Base-by-base conservation (phyloP, 164 flowering plant species). In the Sedum album region DNA sequence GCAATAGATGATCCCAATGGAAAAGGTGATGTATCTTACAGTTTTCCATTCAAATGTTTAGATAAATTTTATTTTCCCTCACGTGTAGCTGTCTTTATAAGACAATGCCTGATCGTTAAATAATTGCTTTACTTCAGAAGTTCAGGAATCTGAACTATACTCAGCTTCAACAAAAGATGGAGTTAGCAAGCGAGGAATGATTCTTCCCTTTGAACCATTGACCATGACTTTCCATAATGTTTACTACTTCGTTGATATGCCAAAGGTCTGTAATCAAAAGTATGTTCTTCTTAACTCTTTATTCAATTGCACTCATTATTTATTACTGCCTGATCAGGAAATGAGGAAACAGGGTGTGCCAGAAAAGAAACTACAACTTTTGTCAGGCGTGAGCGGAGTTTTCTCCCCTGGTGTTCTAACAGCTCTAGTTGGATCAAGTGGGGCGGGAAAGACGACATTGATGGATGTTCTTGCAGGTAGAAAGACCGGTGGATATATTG, bases 391-490 rank as follows among this genome's bases (percentile, higher is more conserved):
- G 31, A 87, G 93, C 66, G 98, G 98, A 26, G 89, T 83, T 23
- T 93, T 93, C 78, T 83, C 90, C 23, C 98, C 98, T 4, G 98
- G 98, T 71, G 92, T 88, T 72, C 97, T 93, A 68, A 93, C 98
- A 31, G 98, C 97, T 69, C 80, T 93, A 74, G 91, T 93, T 70
- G 97, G 98, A 23, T 77, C 94, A 60, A 93, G 96, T 81, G 98
- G 98, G 46, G 97, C 98, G 0, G 98, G 98, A 15, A 93, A 93
- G 76, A 93, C 98, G 5, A 93, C 98, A 15, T 73, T 93, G 74
- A 90, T 93, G 98, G 98, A 93, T 76, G 96, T 90, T 49, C 91
- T 90, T 26, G 93, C 96, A 31, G 96, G 98, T 20, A 79, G 98
- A 70, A 93, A 93, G 78, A 90, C 98, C 39, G 89, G 96, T 70